Conservation (phyloP, 352 stramenopile species). For the Pythium oligandrum region DNA sequence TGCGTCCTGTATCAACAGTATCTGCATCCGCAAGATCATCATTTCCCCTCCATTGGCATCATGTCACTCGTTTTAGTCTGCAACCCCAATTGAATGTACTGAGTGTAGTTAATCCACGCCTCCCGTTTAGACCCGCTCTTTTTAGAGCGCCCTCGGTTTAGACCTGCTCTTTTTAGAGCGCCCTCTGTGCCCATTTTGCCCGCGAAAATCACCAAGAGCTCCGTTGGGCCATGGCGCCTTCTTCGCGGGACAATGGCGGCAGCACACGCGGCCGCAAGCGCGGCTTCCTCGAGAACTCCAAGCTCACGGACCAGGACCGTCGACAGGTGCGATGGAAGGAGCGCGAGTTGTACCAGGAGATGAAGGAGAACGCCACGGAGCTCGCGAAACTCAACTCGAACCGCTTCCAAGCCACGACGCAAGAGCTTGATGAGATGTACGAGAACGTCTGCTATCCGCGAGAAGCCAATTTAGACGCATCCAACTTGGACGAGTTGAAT, state of each 20-base stretch:
- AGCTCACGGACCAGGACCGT: constrained; percentile 65
- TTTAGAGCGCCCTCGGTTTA: too few species aligned
- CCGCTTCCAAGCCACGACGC: constrained; percentile 51
- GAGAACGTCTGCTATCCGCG: constrained; percentile 74
- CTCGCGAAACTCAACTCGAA: constrained; percentile 58
- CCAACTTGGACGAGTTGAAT: constrained; percentile 81
- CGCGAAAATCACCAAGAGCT: too few species aligned
- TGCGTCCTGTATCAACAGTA: too few species aligned
- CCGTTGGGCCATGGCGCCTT: constrained; percentile 6
- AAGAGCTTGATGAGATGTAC: constrained; percentile 73
- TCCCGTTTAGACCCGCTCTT: too few species aligned
- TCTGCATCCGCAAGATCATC: too few species aligned
- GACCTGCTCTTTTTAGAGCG: too few species aligned
- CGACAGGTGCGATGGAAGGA: constrained; percentile 71
- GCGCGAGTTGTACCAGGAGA: constrained; percentile 64
- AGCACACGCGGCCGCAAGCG: constrained; percentile 24
- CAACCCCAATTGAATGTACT: too few species aligned
- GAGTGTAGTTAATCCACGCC: too few species aligned
- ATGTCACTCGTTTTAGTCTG: too few species aligned
- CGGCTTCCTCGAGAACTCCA: constrained; percentile 60
- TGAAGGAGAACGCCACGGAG: constrained; percentile 68
- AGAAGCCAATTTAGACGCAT: constrained; percentile 77
- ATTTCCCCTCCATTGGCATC: too few species aligned
- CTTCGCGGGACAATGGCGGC: constrained; percentile 12
- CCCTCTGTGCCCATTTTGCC: too few species aligned